phyloP scores from a whole-genome alignment of 2,329 filamentous ascomycete genomes.

The Colletotrichum sp. region DNA sequence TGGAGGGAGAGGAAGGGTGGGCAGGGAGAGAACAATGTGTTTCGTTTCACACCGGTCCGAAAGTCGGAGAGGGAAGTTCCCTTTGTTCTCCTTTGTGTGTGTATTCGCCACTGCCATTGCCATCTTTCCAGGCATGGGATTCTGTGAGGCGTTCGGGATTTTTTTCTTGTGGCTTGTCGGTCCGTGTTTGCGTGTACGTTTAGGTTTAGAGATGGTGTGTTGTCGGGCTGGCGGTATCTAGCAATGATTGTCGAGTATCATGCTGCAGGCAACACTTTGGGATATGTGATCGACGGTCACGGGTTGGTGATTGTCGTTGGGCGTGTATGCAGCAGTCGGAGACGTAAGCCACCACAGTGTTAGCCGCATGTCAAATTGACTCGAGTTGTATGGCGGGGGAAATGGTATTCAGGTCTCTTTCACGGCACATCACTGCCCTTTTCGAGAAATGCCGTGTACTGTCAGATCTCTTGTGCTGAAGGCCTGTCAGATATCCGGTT shows the following conservation, averaged over 20 bases:
- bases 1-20: background rate
- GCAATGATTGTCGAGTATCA: background rate
- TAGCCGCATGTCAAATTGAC: background rate
- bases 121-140: background rate
- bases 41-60: constrained; percentile 1
- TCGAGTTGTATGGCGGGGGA: background rate
- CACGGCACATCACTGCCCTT: background rate
- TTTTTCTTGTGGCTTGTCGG: background rate
- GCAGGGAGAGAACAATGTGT: background rate
- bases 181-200: background rate
- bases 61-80: background rate
- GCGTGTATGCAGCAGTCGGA: background rate
- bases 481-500: background rate
- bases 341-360: background rate
- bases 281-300: background rate
- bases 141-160: background rate
- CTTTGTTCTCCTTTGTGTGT: background rate
- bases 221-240: background rate
- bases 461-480: background rate
- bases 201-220: background rate
- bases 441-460: background rate
- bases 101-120: background rate
- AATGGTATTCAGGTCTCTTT: background rate
- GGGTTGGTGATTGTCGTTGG: background rate
- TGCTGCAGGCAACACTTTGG: background rate